Evolutionary conservation across 2,329 filamentous ascomycete species (phyloP), one percentile per base, ranked within the genome.

Genomic region (Alternaria triticimaculans): DNA sequence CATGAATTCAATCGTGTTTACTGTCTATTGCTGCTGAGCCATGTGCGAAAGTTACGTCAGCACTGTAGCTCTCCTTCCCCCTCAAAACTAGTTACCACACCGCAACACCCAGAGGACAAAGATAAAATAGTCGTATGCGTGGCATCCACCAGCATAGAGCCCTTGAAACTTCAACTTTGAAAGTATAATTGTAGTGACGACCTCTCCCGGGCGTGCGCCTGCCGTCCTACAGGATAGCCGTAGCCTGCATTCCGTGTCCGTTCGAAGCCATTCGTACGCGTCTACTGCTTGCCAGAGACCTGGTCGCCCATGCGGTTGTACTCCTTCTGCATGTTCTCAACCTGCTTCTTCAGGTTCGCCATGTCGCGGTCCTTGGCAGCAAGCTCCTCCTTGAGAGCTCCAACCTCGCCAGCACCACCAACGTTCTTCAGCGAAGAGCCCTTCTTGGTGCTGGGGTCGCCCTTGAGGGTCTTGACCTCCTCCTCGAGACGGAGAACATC

Each of bases 401-500:
- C 87, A 67, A 97, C 88, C 84, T 96, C 91, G 65, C 90, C 93
- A 63, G 91, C 86, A 76, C 91, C 88, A 64, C 92, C 92, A 58
- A 90, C 88, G 60, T 89, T 85, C 65, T 89, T 88, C 58, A 96
- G 85, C 73, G 88, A 87, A 66, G 87, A 87, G 76, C 92, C 86
- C 85, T 93, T 92, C 71, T 86, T 85, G 64, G 68, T 74, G 51
- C 83, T 84, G 62, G 85, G 81, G 77, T 88, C 85, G 53, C 90
- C 90, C 85, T 96, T 93, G 80, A 92, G 90, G 68, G 88, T 84
- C 87, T 93, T 94, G 79, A 97, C 84, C 84, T 93, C 92, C 83
- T 97, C 93, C 85, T 99, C 95, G 58, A 99, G 91, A 67, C 93
- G 89, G 77, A 97, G 92, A 55, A 92, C 89, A 74, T 97, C 94